Evolutionary conservation across 2,329 filamentous ascomycete species (phyloP), one percentile per base, ranked within the genome.

Genomic region (Venturia oleaginea): DNA sequence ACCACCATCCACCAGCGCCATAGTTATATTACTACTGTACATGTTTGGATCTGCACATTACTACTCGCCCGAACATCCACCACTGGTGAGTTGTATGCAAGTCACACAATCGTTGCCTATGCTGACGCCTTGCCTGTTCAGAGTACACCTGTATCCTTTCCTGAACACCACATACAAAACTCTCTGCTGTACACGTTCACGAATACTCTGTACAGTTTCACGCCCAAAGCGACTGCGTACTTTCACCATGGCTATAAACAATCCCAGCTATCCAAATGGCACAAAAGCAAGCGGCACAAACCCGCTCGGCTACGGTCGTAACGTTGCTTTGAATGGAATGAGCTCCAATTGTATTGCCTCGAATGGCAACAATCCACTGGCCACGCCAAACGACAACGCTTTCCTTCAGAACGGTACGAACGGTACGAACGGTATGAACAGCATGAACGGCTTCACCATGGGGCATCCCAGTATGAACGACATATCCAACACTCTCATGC

Each of bases 41-140:
- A 57, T 57, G 30, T 57, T 11, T 34, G 51, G 51, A 32, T n/a
- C 19, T 6, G 13, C 24, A 8, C 17, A 34, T 57, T 22, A 10
- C 34, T 34, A n/a, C 27, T 34, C 27, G n/a, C 15, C 30, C 30
- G 19, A 34, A 57, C 27, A 8, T 34, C 17, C 17, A 37, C 22
- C 22, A 34, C 8, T 15, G 51, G 51, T 57, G 4, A 11, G 51
- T 55, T 34, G 46, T 11, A 3, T 15, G 7, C 27, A 34, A 19
- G 51, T 34, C 51, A 57, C 51, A 57, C 15, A 34, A 8, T 17
- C 30, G 51, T 32, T 57, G 51, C 51, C 51, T 57, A 34, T 27
- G 30, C 51, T 57, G 51, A 57, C 51, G 51, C 51, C 51, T 57
- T 57, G 51, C 51, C 51, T 34, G 51, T n/a, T 57, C 30, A 30